Evolutionary conservation across 2,329 filamentous ascomycete genomes (phyloP).

Genomic region (Penicillium sp.): DNA sequence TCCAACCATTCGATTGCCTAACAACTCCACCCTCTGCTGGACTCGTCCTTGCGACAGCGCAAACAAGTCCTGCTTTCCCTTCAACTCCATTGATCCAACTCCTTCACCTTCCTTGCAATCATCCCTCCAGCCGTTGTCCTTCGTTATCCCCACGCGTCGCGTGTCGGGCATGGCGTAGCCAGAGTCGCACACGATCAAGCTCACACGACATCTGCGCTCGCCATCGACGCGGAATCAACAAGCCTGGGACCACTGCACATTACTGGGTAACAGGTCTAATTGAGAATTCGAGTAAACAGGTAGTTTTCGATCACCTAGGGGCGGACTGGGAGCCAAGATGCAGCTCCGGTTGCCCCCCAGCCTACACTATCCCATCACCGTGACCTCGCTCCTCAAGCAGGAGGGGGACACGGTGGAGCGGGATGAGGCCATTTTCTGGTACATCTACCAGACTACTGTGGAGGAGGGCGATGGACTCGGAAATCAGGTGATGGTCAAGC

Average conservation of each 20-base stretch:
- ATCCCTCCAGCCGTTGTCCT: background rate
- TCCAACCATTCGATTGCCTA: slow-evolving; percentile 17
- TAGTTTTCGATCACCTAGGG: slow-evolving; percentile 21
- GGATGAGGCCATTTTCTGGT: slow-evolving; percentile 80
- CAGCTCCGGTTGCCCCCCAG: slow-evolving; percentile 56
- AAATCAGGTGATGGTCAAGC: slow-evolving; percentile 71
- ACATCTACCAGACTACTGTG: slow-evolving; percentile 79
- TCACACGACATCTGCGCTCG: slow-evolving; percentile 15
- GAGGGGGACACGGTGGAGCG: slow-evolving; percentile 77
- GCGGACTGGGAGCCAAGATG: slow-evolving; percentile 43
- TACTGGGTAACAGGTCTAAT: background rate
- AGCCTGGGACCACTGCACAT: background rate
- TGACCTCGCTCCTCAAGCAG: slow-evolving; percentile 80
- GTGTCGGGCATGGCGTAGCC: slow-evolving; percentile 33
- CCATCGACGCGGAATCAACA: slow-evolving; percentile 11
- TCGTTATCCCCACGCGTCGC: slow-evolving; percentile 26
- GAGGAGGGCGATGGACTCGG: slow-evolving; percentile 73
- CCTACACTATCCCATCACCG: slow-evolving; percentile 91
- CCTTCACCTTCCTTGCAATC: background rate
- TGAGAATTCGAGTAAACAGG: slow-evolving; percentile 14
- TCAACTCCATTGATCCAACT: background rate
- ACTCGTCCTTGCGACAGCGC: slow-evolving; percentile 1
- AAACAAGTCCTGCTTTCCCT: background rate
- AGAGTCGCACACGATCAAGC: slow-evolving; percentile 32
- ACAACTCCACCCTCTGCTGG: slow-evolving; percentile 9